Evolutionary conservation across 441 rosid species (phyloP).

Genomic region (Arabidopsis lyrata): DNA sequence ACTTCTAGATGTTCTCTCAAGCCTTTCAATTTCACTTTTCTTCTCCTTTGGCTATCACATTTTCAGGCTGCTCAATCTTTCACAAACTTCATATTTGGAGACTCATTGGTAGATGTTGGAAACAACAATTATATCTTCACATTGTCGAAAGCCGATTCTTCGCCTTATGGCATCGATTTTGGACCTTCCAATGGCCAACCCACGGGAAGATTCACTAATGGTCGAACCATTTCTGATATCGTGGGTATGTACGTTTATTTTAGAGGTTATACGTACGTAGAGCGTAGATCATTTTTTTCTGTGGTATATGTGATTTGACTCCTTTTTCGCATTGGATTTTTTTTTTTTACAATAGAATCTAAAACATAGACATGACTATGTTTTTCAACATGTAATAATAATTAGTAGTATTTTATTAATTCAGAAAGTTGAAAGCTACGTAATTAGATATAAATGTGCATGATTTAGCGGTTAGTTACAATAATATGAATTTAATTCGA

Average conservation of each 20-base stretch:
- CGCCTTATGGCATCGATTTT: conserved; percentile 68
- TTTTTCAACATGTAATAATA: too few relatives aligned
- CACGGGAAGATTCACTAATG: conserved; percentile 73
- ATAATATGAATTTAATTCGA: conserved; percentile 4
- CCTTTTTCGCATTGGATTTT: too few relatives aligned
- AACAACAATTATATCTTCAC: conserved; percentile 60
- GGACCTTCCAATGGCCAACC: conserved; percentile 63
- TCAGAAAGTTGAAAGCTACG: conserved; percentile 1
- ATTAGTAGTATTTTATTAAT: not conserved
- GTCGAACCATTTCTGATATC: conserved; percentile 60
- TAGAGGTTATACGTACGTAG: not conserved
- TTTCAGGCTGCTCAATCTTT: conserved; percentile 38
- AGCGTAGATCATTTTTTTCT: not conserved
- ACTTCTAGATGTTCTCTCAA: conserved; percentile 13
- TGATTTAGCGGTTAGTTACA: conserved; percentile 34
- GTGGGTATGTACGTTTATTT: conserved; percentile 45
- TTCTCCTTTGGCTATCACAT: conserved; percentile 29
- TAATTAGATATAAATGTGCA: conserved; percentile 34
- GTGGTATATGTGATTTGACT: too few relatives aligned
- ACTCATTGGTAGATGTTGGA: conserved; percentile 70
- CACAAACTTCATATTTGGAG: conserved; percentile 62
- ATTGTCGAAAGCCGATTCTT: conserved; percentile 57
- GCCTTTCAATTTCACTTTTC: not conserved
- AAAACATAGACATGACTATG: too few relatives aligned
- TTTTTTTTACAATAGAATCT: too few relatives aligned